These are phyloP conservation scores for Rhinocladiella mackenziei DNA, from an alignment of 2,329 filamentous ascomycete species.

Conservation along the genomic window DNA sequence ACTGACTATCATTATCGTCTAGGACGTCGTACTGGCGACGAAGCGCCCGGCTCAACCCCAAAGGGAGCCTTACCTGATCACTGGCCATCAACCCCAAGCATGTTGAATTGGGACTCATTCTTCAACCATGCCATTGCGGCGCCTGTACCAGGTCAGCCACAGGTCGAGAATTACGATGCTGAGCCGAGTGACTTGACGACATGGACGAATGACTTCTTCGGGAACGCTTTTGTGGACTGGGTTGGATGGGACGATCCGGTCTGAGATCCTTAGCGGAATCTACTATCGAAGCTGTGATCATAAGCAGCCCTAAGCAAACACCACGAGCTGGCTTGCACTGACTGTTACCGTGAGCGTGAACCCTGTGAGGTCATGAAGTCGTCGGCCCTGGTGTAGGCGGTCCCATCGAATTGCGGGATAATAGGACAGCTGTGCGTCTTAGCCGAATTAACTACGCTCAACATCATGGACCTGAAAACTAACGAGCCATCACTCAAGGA, in stretches of 20 bases:
- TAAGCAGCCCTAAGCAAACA: conserved; percentile 2
- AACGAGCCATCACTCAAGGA: no score
- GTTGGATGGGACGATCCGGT: conserved; percentile 1
- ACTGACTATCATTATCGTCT: not conserved
- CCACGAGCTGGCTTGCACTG: not conserved
- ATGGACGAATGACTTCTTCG: conserved; percentile 10
- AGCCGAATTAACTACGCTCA: no score
- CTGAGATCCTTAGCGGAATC: not conserved
- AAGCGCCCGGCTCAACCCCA: not conserved
- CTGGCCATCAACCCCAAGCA: conserved; percentile 3
- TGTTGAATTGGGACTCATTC: not conserved
- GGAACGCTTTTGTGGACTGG: conserved; percentile 7
- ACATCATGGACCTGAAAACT: no score
- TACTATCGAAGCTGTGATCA: conserved; percentile 2
- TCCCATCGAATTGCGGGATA: no score
- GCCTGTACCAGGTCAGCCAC: not conserved
- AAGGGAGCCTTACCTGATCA: not conserved
- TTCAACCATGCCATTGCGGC: conserved; percentile 2
- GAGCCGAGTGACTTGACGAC: conserved; percentile 4
- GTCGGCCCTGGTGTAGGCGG: no score
- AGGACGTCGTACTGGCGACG: not conserved
- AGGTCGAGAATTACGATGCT: conserved; percentile 2
- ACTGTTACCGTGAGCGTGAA: no score
- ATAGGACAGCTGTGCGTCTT: no score
- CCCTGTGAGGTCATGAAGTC: no score